A percentile compares a stretch with the other conserved stretches of the same genome.
These are phyloP conservation scores for Fremontodendron californicum DNA, from an alignment of 345 rosid genomes.

Conservation along the genomic window DNA sequence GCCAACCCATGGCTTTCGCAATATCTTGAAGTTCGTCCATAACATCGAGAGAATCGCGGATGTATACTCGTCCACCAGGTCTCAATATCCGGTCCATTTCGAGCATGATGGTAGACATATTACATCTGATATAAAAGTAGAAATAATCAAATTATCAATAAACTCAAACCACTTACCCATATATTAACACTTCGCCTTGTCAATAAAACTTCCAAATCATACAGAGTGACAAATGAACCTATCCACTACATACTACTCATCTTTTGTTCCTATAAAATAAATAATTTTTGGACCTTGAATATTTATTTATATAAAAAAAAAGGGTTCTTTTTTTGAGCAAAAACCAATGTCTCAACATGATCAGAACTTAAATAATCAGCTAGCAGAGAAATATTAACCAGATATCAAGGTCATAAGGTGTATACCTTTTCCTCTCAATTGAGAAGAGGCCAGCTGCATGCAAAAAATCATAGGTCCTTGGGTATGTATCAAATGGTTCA, in stretches of 20 bases:
- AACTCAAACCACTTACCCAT: neutral
- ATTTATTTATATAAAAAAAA: neutral
- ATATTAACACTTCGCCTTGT: neutral
- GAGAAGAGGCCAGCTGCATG: constrained; percentile 94
- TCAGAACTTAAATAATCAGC: neutral
- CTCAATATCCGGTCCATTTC: constrained; percentile 97
- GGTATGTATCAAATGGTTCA: constrained; percentile 94
- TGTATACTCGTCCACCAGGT: constrained; percentile 90
- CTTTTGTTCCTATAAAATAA: neutral
- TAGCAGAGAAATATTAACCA: neutral
- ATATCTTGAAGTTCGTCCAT: constrained; percentile 78
- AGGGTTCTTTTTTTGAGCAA: neutral
- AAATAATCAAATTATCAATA: neutral
- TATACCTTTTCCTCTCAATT: constrained; percentile 82
- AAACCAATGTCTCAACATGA: neutral
- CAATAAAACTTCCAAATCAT: neutral
- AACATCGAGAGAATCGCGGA: constrained; percentile 68
- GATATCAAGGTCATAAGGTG: neutral
- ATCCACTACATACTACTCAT: neutral
- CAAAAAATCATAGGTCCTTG: constrained; percentile 85
- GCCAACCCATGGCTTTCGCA: constrained; percentile 88
- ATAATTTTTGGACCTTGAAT: neutral
- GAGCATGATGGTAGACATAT: constrained; percentile 81
- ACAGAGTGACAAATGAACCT: neutral
- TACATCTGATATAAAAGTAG: constrained; percentile 53